A percentile compares a stretch with the other conserved stretches of the same genome.
Evolutionary conservation across 2,329 filamentous ascomycete genomes (phyloP).

Genomic region (Scleromitrula shiraiana): DNA sequence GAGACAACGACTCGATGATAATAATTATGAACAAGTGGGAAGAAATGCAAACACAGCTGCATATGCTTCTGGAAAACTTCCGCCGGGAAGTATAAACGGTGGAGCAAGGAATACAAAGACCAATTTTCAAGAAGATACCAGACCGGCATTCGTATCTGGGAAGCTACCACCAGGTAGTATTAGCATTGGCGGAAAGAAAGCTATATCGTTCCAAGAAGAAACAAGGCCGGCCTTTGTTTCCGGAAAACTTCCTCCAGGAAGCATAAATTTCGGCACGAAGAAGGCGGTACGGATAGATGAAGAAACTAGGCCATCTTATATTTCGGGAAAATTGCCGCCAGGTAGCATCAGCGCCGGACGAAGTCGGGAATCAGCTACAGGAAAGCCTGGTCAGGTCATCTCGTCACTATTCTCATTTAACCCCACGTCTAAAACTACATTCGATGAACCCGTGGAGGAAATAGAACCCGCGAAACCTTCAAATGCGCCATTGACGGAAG

Average conservation of each 20-base stretch:
- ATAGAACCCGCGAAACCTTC: constrained; percentile 62
- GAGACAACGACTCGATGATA: constrained; percentile 36
- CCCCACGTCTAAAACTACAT: constrained; percentile 59
- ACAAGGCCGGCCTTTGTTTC: constrained; percentile 21
- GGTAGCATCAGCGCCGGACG: constrained; percentile 24
- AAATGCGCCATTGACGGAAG: constrained; percentile 81
- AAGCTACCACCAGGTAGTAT: constrained; percentile 32
- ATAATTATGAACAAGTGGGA: constrained; percentile 10
- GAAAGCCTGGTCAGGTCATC: constrained; percentile 56
- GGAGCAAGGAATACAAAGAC: constrained; percentile 13
- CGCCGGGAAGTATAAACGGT: constrained; percentile 28
- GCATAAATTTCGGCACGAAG: constrained; percentile 25
- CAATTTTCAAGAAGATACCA: constrained; percentile 11
- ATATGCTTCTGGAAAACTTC: constrained; percentile 32
- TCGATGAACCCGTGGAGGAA: constrained; percentile 39
- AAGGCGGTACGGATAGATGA: constrained; percentile 18
- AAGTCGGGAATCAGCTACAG: constrained; percentile 23
- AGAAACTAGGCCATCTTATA: constrained; percentile 24
- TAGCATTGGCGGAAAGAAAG: constrained; percentile 17
- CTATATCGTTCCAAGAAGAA: constrained; percentile 14
- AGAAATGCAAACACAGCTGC: constrained; percentile 16
- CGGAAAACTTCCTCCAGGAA: constrained; percentile 32
- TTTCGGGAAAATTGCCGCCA: constrained; percentile 19
- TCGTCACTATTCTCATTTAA: constrained; percentile 93
- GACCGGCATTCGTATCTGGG: constrained; percentile 24